phyloP scores from a whole-genome alignment of 2,329 filamentous ascomycete genomes.

The Graphiopsis chlorocephala region DNA sequence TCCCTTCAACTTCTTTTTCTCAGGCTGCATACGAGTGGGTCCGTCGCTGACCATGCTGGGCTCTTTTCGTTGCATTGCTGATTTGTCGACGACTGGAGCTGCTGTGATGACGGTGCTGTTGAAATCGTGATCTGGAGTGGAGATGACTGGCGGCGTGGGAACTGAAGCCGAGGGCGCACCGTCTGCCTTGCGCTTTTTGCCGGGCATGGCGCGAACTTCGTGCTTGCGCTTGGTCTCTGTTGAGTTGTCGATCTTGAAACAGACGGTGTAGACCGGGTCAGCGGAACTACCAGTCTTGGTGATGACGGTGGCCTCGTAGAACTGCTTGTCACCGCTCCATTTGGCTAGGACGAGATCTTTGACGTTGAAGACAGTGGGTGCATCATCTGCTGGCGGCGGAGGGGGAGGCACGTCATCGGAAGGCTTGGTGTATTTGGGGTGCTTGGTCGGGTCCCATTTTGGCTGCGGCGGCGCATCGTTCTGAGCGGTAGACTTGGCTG shows the following conservation, averaged over 20 bases:
- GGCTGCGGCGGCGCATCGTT: constrained; percentile 25
- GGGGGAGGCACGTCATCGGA: constrained; percentile 28
- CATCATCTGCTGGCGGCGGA: constrained; percentile 34
- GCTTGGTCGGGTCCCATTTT: constrained; percentile 52
- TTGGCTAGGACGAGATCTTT: constrained; percentile 89
- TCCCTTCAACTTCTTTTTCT: constrained; percentile 78
- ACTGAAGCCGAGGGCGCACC: constrained; percentile 54
- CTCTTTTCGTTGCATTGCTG: constrained; percentile 61
- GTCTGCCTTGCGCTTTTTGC: constrained; percentile 73
- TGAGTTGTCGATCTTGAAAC: constrained; percentile 82
- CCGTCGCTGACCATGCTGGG: constrained; percentile 62
- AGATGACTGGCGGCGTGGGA: constrained; percentile 40
- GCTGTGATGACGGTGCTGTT: constrained; percentile 61
- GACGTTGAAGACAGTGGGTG: constrained; percentile 66
- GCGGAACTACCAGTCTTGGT: constrained; percentile 90
- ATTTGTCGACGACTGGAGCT: constrained; percentile 64
- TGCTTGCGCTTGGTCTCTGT: constrained; percentile 76
- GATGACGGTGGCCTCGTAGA: constrained; percentile 89
- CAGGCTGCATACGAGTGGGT: constrained; percentile 41
- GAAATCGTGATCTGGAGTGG: constrained; percentile 32
- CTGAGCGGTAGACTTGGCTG: constrained; percentile 51
- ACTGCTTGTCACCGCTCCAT: constrained; percentile 87
- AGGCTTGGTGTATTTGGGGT: constrained; percentile 63
- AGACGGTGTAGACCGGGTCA: constrained; percentile 89
- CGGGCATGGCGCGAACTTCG: constrained; percentile 72